Conservation (phyloP, 2,329 filamentous ascomycete species). For the Pseudogymnoascus sp. region DNA sequence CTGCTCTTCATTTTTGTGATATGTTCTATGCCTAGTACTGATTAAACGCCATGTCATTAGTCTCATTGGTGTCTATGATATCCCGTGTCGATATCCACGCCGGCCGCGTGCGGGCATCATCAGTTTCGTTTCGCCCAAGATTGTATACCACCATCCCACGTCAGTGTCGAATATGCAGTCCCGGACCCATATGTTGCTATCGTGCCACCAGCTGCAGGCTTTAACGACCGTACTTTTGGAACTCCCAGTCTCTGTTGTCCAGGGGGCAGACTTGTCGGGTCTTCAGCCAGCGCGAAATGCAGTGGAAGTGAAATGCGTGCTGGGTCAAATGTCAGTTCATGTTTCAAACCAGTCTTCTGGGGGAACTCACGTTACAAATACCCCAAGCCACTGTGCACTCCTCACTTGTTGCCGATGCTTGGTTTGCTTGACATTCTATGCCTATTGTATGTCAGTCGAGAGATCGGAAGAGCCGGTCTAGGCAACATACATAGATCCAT, state of each 20-base stretch:
- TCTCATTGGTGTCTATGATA: not conserved
- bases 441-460: constrained; percentile 39
- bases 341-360: not conserved
- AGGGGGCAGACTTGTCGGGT: constrained; percentile 97
- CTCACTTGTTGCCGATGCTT: constrained; percentile 92
- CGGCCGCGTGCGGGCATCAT: constrained; percentile 4
- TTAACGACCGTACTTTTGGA: constrained; percentile 89
- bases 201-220: not conserved
- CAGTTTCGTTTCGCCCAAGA: constrained; percentile 3
- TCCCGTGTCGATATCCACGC: not conserved
- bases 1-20: not conserved
- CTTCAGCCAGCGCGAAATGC: constrained; percentile 98
- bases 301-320: constrained; percentile 99
- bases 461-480: constrained; percentile 10
- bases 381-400: constrained; percentile 99
- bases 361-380: constrained; percentile 81
- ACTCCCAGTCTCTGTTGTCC: constrained; percentile 98
- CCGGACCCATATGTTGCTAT: not conserved
- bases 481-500: constrained; percentile 82
- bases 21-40: constrained; percentile 5
- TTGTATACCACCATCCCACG: not conserved
- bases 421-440: constrained; percentile 98
- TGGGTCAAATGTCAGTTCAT: constrained; percentile 32
- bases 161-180: not conserved
- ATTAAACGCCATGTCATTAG: constrained; percentile 4